phyloP scores from a whole-genome alignment of 2,329 filamentous ascomycete genomes.

The Fusarium napiforme region DNA sequence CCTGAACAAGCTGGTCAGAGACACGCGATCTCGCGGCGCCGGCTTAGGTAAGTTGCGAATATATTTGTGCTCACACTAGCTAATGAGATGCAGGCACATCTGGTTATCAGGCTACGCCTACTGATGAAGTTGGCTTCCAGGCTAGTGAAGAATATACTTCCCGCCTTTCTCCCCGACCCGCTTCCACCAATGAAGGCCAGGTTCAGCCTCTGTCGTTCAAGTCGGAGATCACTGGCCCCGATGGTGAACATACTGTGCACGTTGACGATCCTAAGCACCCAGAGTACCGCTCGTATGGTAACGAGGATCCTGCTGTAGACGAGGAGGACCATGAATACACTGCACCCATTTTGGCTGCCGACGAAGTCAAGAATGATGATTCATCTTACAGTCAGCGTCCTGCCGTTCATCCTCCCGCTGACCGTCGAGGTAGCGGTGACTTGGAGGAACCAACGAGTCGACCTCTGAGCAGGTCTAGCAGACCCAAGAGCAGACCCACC shows the following conservation, averaged over 20 bases:
- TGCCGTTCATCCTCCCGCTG: slow-evolving; percentile 80
- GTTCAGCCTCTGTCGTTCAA: slow-evolving; percentile 39
- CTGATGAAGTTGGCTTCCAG: slow-evolving; percentile 89
- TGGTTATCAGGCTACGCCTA: slow-evolving; percentile 77
- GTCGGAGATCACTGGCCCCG: slow-evolving; percentile 50
- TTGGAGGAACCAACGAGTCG: slow-evolving; percentile 69
- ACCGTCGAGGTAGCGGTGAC: slow-evolving; percentile 70
- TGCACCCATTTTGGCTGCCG: slow-evolving; percentile 86
- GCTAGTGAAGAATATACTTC: slow-evolving; percentile 86
- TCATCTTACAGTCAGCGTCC: slow-evolving; percentile 77
- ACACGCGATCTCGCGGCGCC: slow-evolving; percentile 68
- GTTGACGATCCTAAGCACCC: slow-evolving; percentile 70
- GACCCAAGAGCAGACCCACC: slow-evolving; percentile 58
- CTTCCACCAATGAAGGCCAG: slow-evolving; percentile 46
- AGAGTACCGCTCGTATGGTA: slow-evolving; percentile 53
- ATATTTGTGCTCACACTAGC: slow-evolving; percentile 10
- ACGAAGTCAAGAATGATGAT: slow-evolving; percentile 83
- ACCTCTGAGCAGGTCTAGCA: slow-evolving; percentile 61
- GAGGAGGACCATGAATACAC: slow-evolving; percentile 71
- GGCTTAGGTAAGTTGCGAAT: slow-evolving; percentile 59
- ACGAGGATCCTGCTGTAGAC: slow-evolving; percentile 60
- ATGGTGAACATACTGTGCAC: slow-evolving; percentile 74
- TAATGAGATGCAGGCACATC: slow-evolving; percentile 67
- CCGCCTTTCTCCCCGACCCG: slow-evolving; percentile 74
- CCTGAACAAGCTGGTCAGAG: slow-evolving; percentile 87